Conservation (phyloP, 805 yeast species). For the Novakomyces olei region DNA sequence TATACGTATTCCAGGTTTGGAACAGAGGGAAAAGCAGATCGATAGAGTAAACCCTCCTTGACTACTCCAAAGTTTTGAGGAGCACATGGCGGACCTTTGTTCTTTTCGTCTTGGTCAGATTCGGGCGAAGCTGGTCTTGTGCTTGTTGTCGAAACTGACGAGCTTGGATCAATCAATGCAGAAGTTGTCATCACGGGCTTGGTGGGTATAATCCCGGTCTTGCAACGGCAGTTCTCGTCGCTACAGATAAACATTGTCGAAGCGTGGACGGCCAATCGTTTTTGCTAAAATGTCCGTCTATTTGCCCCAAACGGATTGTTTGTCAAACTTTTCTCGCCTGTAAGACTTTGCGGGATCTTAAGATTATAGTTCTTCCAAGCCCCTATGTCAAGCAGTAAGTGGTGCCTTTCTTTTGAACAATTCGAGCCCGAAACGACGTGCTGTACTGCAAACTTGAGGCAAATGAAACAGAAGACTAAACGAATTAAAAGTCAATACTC, state of each 20-base stretch:
- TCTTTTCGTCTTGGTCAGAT: background rate
- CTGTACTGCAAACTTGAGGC: too few relatives aligned
- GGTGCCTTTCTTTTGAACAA: too few relatives aligned
- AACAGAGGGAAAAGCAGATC: constrained; percentile 74
- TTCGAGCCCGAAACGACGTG: too few relatives aligned
- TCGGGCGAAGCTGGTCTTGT: background rate
- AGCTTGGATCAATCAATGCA: background rate
- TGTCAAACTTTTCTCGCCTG: too few relatives aligned
- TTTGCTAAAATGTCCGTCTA: too few relatives aligned
- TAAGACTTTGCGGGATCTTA: too few relatives aligned
- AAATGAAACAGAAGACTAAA: too few relatives aligned
- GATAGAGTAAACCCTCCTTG: constrained; percentile 41
- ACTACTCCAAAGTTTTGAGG: constrained; percentile 90
- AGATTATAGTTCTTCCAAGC: too few relatives aligned
- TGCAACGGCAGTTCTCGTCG: background rate
- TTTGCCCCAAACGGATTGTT: too few relatives aligned
- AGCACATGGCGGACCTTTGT: constrained; percentile 3
- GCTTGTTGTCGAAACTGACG: background rate
- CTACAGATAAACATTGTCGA: background rate
- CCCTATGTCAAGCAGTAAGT: too few relatives aligned
- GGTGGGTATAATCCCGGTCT: background rate
- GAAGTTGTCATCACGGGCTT: background rate
- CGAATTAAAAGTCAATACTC: too few relatives aligned
- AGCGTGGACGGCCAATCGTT: too few relatives aligned
- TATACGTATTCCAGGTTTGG: constrained; percentile 60